Evolutionary conservation across 1,284 basidiomycete species (phyloP), one percentile per base, ranked within the genome.

Genomic region (Prillingera fragicola): DNA sequence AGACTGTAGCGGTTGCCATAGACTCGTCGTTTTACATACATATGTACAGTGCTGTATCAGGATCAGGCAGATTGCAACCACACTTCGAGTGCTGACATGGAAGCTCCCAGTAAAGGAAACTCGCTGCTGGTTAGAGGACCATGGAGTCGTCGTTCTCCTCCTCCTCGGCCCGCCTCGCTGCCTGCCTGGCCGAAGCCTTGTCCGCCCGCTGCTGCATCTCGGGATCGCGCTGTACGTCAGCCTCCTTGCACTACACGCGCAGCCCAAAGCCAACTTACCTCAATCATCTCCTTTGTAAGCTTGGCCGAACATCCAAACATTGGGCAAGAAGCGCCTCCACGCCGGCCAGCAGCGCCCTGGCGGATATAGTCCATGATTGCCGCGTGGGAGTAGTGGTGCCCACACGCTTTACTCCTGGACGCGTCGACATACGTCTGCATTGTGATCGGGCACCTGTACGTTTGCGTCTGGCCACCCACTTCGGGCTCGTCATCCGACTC

Each of bases 401-500:
- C 42, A 33, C 62, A 64, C 1, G 3, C 17, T 8, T 37, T 41
- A 26, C 61, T 63, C 46, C 74, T 87, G 43, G 83, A 68, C 5
- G 87, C 87, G 41, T 90, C 74, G 23, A 74, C 74, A 23, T 86
- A 75, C 9, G 75, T 63, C 5, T 71, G 77, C 35, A 89, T 73
- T 0, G 83, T 81, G 40, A 91, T 72, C 2, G 87, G 87, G 54
- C 87, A 91, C 42, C 79, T 83, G 74, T 80, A 87, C 54, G 80
- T 81, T 60, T 88, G 85, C 7, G 82, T 84, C 18, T 82, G 77
- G 37, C 86, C 87, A 36, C 88, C 89, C 34, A 89, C 74, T 66
- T 87, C 82, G 18, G 91, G 69, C 8, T 87, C 84, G 28, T 88
- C 84, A 37, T 84, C 83, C 35, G 84, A 82, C 41, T 84, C 83